Percentiles rank a stretch among this genome's conserved stretches.
Evolutionary conservation across 352 stramenopile species (phyloP).

Genomic region (Phytophthora megakarya): DNA sequence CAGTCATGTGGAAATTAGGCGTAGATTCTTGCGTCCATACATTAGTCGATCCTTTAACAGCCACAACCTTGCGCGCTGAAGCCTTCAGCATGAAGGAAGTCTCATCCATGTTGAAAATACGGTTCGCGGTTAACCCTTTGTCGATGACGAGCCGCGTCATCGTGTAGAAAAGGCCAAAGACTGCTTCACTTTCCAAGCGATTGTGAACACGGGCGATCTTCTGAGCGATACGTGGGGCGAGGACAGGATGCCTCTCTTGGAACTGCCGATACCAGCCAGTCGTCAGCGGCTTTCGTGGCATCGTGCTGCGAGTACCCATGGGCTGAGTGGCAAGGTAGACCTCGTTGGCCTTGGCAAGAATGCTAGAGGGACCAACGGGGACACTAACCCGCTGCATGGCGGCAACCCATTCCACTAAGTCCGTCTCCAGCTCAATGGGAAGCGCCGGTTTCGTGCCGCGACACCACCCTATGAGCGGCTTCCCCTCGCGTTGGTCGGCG

Average conservation of each 20-base stretch:
- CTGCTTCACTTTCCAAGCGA: neutral
- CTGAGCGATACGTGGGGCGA: too few species aligned
- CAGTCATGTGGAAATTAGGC: slow-evolving; percentile 22
- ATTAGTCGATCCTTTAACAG: slow-evolving; percentile 10
- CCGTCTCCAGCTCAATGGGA: neutral
- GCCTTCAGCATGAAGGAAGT: slow-evolving; percentile 10
- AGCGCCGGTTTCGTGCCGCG: neutral
- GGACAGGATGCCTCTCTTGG: too few species aligned
- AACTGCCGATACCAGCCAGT: too few species aligned
- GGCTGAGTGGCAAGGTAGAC: neutral
- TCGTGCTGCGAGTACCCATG: neutral
- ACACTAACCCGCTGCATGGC: slow-evolving; percentile 6
- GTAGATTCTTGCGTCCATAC: slow-evolving; percentile 14
- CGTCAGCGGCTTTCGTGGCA: neutral
- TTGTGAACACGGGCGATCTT: slow-evolving; percentile 3
- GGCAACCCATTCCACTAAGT: slow-evolving; percentile 8
- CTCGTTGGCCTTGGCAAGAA: neutral
- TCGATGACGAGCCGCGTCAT: slow-evolving; percentile 10
- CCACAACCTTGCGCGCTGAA: slow-evolving; percentile 10
- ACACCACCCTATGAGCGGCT: neutral
- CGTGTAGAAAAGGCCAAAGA: slow-evolving; percentile 6
- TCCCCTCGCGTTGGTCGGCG: neutral
- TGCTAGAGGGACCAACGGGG: neutral
- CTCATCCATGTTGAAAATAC: slow-evolving; percentile 29
- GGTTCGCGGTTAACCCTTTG: neutral